Evolutionary conservation across 768 basidiomycete genomes (phyloP), one percentile per base, ranked within the genome.

Genomic region (Leccinellum luteum): DNA sequence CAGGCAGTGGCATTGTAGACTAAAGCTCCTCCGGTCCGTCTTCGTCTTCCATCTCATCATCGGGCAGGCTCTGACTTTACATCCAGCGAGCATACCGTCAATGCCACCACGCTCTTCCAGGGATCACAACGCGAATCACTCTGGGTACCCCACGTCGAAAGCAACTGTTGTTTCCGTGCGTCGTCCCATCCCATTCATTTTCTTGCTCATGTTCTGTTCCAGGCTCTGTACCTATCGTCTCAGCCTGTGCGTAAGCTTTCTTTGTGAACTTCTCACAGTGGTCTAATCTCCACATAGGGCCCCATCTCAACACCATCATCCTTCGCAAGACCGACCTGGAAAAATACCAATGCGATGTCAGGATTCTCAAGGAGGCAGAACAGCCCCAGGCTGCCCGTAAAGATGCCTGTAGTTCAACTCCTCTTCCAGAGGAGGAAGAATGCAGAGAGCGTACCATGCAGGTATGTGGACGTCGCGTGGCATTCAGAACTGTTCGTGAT

Each of bases 61-160:
- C 15, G 14, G 19, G n/a, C 3, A 8, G 25, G 3, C 25, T 23
- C 45, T 48, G 25, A 48, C 45, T 6, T 4, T 15, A 2, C 27
- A 15, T 52, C 3, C 28, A 71, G 72, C 2, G 61, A 55, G n/a
- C 21, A 1, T 32, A 45, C 72, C 19, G 3, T 64, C 21, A 25
- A 56, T 27, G 50, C 53, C 49, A 52, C 54, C 5, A 0, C 23
- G 4, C 12, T 28, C 3, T 41, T 56, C n/a, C 6, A 32, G 8
- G 35, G 23, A 14, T 28, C 3, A 2, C 27, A 44, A 21, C 53
- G 51, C 2, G 25, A 43, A 4, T 44, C 27, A 13, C 23, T 66
- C 23, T 66, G 68, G 68, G 47, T 62, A 1, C 72, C 70, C 13
- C 56, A 51, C 13, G 52, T 68, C 1, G 70, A 72, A 48, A 71